These are phyloP conservation scores for Hemileccinum impolitum DNA, from an alignment of 768 basidiomycete genomes.

Conservation along the genomic window DNA sequence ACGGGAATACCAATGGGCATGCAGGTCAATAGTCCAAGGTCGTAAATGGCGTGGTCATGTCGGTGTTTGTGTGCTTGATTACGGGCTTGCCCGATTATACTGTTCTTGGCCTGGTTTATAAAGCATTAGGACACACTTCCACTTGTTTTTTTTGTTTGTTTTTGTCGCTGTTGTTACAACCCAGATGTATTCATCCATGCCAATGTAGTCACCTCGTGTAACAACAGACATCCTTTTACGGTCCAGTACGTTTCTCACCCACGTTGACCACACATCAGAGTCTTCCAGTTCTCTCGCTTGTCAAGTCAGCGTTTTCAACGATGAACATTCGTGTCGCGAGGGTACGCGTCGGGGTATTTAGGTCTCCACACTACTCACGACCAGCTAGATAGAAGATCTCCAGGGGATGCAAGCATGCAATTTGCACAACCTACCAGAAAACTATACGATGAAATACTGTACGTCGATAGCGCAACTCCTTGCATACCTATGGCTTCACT, in stretches of 20 bases:
- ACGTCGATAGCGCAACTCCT: conserved; percentile 18
- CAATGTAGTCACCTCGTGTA: conserved; percentile 17
- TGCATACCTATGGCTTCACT: background rate
- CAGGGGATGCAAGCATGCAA: conserved; percentile 94
- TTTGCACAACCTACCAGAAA: conserved; percentile 89
- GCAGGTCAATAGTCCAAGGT: conserved; percentile 24
- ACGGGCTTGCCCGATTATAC: conserved; percentile 3
- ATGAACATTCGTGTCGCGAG: conserved; percentile 33
- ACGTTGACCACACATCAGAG: too few relatives aligned
- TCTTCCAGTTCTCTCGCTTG: too few relatives aligned
- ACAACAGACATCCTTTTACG: conserved; percentile 11
- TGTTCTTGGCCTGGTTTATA: conserved; percentile 5
- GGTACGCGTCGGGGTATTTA: conserved; percentile 13
- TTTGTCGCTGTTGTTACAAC: conserved; percentile 23
- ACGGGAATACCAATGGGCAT: conserved; percentile 21
- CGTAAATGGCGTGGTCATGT: conserved; percentile 13
- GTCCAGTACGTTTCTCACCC: background rate
- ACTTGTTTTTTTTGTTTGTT: conserved; percentile 8
- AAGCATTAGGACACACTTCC: conserved; percentile 13
- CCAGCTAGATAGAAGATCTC: conserved; percentile 74
- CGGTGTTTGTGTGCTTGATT: conserved; percentile 6
- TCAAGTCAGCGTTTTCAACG: background rate
- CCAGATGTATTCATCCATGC: conserved; percentile 18
- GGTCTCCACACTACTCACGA: conserved; percentile 13
- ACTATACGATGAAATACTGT: conserved; percentile 84